Base-by-base conservation (phyloP, 352 stramenopile genomes). In the Phytophthora pseudosyringae region DNA sequence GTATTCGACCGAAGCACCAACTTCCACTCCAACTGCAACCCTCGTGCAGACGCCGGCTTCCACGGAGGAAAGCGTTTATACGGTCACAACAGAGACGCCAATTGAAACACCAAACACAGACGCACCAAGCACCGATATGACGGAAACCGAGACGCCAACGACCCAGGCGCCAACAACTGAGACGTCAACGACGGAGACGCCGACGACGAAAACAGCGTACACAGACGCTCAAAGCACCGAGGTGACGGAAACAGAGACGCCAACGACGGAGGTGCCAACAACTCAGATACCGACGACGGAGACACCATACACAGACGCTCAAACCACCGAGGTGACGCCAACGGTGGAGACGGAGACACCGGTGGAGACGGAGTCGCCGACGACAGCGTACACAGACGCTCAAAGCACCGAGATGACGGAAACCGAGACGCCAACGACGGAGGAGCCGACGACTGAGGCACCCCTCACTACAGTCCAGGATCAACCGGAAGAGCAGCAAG, bases 1-100 rank as follows among this genome's bases (percentile, higher is more conserved):
- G 35, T 45, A 44, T n/a, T 35, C 28, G 18, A 67, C 56, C 4
- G 8, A 63, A 41, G 13, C 59, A 36, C 48, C 64, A 21, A 67
- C 32, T 10, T 45, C 35, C 12, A 66, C 47, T 46, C 54, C 62
- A 10, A 41, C 49, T 29, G 49, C 9, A 31, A 29, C 18, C 5
- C 18, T 29, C 10, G 40, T 6, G n/a, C 39, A 31, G 35, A 53
- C 48, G 5, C n/a, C 6, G 18, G 21, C n/a, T 39, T 21, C 49
- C 12, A 62, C 51, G 10, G 50, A 62, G 32, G 39, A 16, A 4
- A 57, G n/a, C 28, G 11, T 40, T 52, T 58, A 57, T 53, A 51
- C 59, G 10, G 21, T 11, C 32, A 44, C 12, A 16, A 47, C 41
- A 21, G 31, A 56, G 11, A 16, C 16, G 13, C 40, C 9, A 9